Conservation (phyloP, 441 rosid genomes). For the Jatropha multifida region DNA sequence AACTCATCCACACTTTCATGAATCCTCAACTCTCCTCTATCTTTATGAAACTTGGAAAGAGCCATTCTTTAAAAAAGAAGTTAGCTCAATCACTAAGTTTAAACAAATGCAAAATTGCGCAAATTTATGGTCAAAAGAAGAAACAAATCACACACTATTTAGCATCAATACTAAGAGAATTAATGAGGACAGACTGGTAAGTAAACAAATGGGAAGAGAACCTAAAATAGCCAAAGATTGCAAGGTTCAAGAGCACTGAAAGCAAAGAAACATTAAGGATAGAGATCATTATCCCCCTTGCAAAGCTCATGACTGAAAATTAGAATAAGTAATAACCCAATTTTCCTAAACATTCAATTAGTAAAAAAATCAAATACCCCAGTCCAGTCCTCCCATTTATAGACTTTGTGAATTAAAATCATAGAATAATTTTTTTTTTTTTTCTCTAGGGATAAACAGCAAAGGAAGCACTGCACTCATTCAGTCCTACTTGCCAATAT, state of each 20-base stretch:
- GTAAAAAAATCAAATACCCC: neutral
- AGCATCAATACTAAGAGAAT: neutral
- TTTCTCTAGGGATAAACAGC: neutral
- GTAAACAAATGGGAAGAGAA: neutral
- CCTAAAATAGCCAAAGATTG: neutral
- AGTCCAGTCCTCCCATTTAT: neutral
- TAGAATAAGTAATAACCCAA: neutral
- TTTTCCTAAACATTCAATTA: no score
- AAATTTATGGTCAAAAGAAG: conserved; percentile 8
- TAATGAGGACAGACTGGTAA: neutral
- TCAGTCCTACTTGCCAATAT: conserved; percentile 17
- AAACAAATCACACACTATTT: conserved; percentile 1
- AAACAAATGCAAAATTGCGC: conserved; percentile 23
- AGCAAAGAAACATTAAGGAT: neutral
- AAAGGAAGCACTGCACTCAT: conserved; percentile 18
- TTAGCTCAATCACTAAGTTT: conserved; percentile 23
- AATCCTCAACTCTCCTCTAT: conserved; percentile 72
- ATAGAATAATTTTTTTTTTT: neutral
- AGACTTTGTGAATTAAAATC: conserved; percentile 1
- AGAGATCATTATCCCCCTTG: conserved; percentile 12
- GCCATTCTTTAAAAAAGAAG: conserved; percentile 49
- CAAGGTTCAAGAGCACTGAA: neutral
- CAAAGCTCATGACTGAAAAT: conserved; percentile 11
- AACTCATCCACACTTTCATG: conserved; percentile 73
- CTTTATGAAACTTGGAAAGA: conserved; percentile 46